Percentiles rank a stretch among this genome's conserved stretches.
Evolutionary conservation across 108 stramenopile genomes (phyloP).

Genomic region (Aurantiochytrium sp.): DNA sequence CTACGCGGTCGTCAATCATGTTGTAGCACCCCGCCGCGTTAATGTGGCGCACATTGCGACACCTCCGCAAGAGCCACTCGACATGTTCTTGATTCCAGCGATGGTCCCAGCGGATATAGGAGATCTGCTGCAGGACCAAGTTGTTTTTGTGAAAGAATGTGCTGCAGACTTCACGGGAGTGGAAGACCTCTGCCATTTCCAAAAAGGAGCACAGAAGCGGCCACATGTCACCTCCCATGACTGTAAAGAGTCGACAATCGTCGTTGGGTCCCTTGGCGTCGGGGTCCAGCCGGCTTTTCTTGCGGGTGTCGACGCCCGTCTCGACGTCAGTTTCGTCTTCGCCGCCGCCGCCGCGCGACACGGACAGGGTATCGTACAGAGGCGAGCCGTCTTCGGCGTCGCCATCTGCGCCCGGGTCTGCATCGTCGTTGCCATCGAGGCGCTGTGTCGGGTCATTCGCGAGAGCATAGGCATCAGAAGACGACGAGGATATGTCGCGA

Average conservation of each 20-base stretch:
- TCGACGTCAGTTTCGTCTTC: slow-evolving; percentile 18
- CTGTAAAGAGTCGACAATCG: not conserved
- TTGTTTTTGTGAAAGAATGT: not conserved
- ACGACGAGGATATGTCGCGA: not conserved
- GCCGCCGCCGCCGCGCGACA: not conserved
- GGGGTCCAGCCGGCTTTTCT: not conserved
- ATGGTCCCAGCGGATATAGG: not conserved
- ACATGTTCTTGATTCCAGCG: not conserved
- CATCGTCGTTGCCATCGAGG: not conserved
- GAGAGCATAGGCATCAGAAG: not conserved
- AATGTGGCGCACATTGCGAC: not conserved
- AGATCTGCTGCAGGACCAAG: not conserved
- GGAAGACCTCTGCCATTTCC: not conserved
- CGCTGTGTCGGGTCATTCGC: not conserved
- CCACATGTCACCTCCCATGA: slow-evolving; percentile 8
- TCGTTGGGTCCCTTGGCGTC: not conserved
- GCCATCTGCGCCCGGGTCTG: not conserved
- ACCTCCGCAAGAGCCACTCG: not conserved
- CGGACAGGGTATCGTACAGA: not conserved
- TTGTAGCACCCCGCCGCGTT: slow-evolving; percentile 2
- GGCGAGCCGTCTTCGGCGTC: not conserved
- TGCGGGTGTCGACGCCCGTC: not conserved
- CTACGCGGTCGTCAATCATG: not conserved
- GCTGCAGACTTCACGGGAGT: not conserved
- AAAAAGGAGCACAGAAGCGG: not conserved